A percentile compares a stretch with the other conserved stretches of the same genome.
Conservation (phyloP, 2,329 filamentous ascomycete genomes). For the Xylaria sp. region DNA sequence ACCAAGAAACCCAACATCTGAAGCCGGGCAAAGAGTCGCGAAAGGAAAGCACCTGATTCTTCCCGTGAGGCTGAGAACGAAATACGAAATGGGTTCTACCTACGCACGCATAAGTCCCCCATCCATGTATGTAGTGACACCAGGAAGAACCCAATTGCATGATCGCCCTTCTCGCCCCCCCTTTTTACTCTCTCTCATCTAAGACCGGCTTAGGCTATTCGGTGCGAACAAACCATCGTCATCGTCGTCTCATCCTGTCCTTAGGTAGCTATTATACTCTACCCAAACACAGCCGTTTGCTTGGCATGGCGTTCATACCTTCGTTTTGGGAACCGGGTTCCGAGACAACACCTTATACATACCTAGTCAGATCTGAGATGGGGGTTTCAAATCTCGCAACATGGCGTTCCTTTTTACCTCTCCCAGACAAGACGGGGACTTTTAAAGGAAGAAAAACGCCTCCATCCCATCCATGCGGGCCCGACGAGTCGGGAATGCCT, state of each 20-base stretch:
- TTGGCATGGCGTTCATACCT: background rate
- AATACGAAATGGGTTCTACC: background rate
- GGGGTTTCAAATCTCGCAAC: background rate
- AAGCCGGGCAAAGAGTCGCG: slow-evolving; percentile 14
- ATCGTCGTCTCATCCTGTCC: background rate
- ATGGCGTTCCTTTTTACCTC: background rate
- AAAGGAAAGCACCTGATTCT: background rate
- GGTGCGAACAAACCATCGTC: background rate
- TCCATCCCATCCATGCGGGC: background rate
- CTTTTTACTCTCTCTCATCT: background rate
- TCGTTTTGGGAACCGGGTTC: background rate
- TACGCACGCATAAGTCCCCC: background rate
- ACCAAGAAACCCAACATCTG: background rate
- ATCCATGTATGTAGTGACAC: slow-evolving; percentile 8
- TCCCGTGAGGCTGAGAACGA: background rate
- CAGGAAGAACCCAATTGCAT: background rate
- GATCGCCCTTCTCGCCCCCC: background rate
- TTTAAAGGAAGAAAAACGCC: background rate
- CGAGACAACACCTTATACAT: background rate
- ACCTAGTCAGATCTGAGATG: background rate
- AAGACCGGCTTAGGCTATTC: background rate
- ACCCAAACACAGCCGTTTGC: background rate
- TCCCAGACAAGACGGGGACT: no score
- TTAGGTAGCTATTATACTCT: no score
- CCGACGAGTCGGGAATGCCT: background rate